Base-by-base conservation (phyloP, 805 yeast genomes). In the Candida hungchunana region DNA sequence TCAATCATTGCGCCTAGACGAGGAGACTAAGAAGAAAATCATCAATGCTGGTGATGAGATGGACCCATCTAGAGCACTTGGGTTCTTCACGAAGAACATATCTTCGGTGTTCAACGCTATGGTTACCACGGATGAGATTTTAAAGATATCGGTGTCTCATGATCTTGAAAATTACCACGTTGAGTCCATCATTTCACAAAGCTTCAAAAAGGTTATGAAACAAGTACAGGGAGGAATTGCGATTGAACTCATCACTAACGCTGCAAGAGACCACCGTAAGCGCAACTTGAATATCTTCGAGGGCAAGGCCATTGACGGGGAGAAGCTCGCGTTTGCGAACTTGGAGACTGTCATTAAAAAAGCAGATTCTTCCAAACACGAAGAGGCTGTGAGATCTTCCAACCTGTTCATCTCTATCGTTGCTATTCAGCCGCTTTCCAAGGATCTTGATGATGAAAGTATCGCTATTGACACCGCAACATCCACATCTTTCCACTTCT, bases 241-340 rank as follows among this genome's bases (percentile, higher is more conserved):
- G 34, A 74, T 82, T 12, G 67, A 71, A 40, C 69, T 68, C 40
- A 64, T 63, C n/a, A 58, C 62, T 11, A 54, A 55, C 26, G 33
- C 44, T 11, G 29, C 36, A 4, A 26, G 44, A 23, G 44, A 48
- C 7, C 50, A 47, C 3, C 61, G 50, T 21, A 47, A 37, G 28
- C 56, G 53, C 20, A 74, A 75, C 32, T 71, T 90, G 50, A 81
- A 82, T 43, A 58, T 84, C 47, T 86, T 88, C 55, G 64, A 71
- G 15, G 97, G 97, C 7, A 82, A 82, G 44, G 51, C 77, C 1
- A 73, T 77, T 29, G 95, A 87, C 57, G 97, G 93, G 11, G 94
- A 84, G 51, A 90, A 93, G 58, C 71, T 93, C 40, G 82, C 94
- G 26, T 70, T 75, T 50, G 97, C 97, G 4, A 89, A 87, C 54